Conservation (phyloP, 2,329 filamentous ascomycete genomes). For the Didymella exigua region DNA sequence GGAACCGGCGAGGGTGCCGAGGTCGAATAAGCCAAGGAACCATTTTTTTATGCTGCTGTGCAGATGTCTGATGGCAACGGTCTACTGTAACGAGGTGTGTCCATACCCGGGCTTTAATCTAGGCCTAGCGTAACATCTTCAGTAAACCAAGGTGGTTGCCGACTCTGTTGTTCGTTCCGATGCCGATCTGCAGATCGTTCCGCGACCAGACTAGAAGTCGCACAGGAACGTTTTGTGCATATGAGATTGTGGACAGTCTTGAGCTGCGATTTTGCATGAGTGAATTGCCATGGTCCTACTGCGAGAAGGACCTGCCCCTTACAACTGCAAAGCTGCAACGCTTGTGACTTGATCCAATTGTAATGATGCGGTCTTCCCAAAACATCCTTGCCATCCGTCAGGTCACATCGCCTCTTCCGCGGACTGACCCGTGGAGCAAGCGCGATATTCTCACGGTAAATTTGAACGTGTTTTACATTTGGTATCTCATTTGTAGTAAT, state of each 20-base stretch:
- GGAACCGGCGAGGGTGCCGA: conserved; percentile 14
- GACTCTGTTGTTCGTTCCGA: neutral
- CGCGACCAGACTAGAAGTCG: neutral
- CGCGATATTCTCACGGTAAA: neutral
- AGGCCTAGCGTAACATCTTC: neutral
- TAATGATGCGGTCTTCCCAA: conserved; percentile 2
- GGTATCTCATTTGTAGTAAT: conserved; percentile 5
- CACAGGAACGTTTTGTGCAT: neutral
- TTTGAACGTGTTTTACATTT: conserved; percentile 13
- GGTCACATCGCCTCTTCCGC: neutral
- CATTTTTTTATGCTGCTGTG: neutral
- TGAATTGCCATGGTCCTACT: neutral
- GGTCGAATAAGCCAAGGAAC: neutral
- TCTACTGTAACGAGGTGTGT: neutral
- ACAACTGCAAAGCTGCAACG: neutral
- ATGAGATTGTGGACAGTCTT: no score
- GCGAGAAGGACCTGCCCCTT: neutral
- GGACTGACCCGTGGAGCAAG: neutral
- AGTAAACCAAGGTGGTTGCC: neutral
- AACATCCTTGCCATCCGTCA: conserved; percentile 2
- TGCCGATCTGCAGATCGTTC: conserved; percentile 2
- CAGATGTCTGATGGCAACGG: neutral
- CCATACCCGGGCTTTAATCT: neutral
- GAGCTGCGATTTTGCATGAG: neutral
- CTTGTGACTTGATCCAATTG: neutral